phyloP scores from a whole-genome alignment of 1,284 basidiomycete genomes.

The Rhizopogon hawkerae region DNA sequence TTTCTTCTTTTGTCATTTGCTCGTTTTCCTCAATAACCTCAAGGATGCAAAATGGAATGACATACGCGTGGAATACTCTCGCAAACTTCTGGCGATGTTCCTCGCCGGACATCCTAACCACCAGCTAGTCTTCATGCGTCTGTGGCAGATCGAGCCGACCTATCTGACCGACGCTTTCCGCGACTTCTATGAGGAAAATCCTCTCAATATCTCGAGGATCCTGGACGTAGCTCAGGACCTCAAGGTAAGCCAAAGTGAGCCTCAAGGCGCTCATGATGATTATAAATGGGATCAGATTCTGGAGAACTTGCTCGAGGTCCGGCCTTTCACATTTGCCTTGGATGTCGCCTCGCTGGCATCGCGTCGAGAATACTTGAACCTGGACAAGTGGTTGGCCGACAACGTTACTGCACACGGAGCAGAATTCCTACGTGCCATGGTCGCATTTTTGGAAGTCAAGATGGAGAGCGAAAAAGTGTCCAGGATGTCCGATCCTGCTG shows the following conservation, averaged over 20 bases:
- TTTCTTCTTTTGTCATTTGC: neutral
- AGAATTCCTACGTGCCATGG: conserved; percentile 82
- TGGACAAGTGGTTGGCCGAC: conserved; percentile 94
- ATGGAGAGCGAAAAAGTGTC: conserved; percentile 81
- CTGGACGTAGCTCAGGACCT: conserved; percentile 94
- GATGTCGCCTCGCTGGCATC: conserved; percentile 93
- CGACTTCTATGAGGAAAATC: conserved; percentile 88
- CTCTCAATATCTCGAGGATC: conserved; percentile 89
- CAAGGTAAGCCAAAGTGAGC: conserved; percentile 48
- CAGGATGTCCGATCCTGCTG: conserved; percentile 68
- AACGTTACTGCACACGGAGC: conserved; percentile 74
- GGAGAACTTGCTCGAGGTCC: conserved; percentile 80
- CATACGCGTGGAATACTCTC: conserved; percentile 79
- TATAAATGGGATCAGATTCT: conserved; percentile 54
- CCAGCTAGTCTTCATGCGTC: conserved; percentile 92
- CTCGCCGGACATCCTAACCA: conserved; percentile 88
- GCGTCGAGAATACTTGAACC: conserved; percentile 86
- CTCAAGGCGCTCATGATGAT: conserved; percentile 5
- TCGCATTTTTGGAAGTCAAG: conserved; percentile 85
- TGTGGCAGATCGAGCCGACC: conserved; percentile 84
- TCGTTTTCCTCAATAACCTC: conserved; percentile 1
- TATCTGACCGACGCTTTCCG: conserved; percentile 84
- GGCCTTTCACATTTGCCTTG: conserved; percentile 80
- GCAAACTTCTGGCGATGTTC: conserved; percentile 85
- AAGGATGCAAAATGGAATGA: conserved; percentile 81